These are phyloP conservation scores for Aspergillus jensenii DNA, from an alignment of 2,329 filamentous ascomycete species.

Conservation along the genomic window DNA sequence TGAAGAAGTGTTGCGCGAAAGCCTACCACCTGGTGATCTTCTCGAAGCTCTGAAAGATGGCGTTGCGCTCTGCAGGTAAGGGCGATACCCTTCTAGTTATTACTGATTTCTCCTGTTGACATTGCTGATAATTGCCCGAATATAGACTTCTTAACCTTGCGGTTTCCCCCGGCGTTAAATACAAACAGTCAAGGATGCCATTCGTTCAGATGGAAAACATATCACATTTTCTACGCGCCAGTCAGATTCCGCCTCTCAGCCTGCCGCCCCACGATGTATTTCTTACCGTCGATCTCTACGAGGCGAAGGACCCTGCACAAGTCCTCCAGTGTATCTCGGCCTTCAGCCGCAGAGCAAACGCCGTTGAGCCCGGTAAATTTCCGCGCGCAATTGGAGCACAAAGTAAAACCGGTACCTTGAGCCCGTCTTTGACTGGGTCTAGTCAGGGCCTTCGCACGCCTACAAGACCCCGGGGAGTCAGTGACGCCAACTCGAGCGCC, in stretches of 20 bases:
- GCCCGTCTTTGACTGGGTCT: slow-evolving; percentile 67
- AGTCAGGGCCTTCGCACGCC: slow-evolving; percentile 47
- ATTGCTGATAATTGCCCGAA: background rate
- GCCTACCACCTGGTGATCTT: slow-evolving; percentile 70
- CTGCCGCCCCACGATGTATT: slow-evolving; percentile 94
- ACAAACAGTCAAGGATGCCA: slow-evolving; percentile 90
- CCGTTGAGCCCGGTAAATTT: slow-evolving; percentile 71
- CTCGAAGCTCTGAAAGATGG: slow-evolving; percentile 88
- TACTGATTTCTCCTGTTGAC: background rate
- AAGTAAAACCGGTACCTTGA: slow-evolving; percentile 58
- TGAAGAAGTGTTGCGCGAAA: slow-evolving; percentile 73
- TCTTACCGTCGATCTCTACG: slow-evolving; percentile 93
- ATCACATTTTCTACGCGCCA: slow-evolving; percentile 87
- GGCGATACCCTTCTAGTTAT: background rate
- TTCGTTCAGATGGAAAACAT: slow-evolving; percentile 99
- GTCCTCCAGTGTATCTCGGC: slow-evolving; percentile 89
- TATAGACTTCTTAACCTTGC: slow-evolving; percentile 76
- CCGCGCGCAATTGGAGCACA: slow-evolving; percentile 74
- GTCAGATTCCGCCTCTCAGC: slow-evolving; percentile 79
- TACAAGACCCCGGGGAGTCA: slow-evolving; percentile 46
- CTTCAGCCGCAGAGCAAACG: slow-evolving; percentile 83
- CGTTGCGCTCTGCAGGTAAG: slow-evolving; percentile 84
- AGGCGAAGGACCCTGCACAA: slow-evolving; percentile 92
- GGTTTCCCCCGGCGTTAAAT: slow-evolving; percentile 77
- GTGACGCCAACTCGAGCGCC: slow-evolving; percentile 47